Evolutionary conservation across 768 basidiomycete genomes (phyloP).

Genomic region (Leccinum longicurvipes): DNA sequence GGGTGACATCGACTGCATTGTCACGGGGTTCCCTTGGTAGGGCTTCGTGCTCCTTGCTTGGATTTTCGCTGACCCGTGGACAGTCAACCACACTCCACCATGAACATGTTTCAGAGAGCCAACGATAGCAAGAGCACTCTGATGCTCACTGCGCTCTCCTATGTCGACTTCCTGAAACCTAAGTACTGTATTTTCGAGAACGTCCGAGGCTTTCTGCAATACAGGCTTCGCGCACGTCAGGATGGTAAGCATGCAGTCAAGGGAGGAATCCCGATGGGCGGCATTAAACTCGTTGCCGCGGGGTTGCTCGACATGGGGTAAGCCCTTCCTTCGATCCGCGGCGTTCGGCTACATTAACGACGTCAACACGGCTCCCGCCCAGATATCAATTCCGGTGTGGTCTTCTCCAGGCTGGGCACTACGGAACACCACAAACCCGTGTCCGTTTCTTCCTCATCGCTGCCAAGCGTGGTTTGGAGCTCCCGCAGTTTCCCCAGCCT

Average conservation of each 20-base stretch:
- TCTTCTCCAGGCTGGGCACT: conserved; percentile 46
- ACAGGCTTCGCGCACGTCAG: conserved; percentile 38
- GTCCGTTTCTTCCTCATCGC: conserved; percentile 51
- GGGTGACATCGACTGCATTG: conserved; percentile 57
- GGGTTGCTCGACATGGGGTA: conserved; percentile 68
- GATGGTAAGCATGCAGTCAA: conserved; percentile 41
- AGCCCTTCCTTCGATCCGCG: conserved; percentile 1
- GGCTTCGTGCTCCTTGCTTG: background rate
- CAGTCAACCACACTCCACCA: conserved; percentile 69
- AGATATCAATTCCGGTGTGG: conserved; percentile 45
- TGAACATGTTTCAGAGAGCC: conserved; percentile 70
- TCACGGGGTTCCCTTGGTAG: conserved; percentile 77
- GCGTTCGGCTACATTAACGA: background rate
- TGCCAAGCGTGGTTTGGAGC: conserved; percentile 32
- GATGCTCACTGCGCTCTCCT: conserved; percentile 54
- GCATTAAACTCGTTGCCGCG: conserved; percentile 62
- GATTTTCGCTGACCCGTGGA: conserved; percentile 4
- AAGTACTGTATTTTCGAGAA: conserved; percentile 48
- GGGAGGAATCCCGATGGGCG: conserved; percentile 72
- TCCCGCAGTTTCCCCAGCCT: conserved; percentile 42
- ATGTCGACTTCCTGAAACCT: conserved; percentile 41
- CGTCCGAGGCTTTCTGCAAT: conserved; percentile 43
- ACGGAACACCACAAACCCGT: conserved; percentile 43
- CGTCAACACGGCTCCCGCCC: background rate
- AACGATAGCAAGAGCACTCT: conserved; percentile 67